Percentiles rank a stretch among this genome's conserved stretches.
phyloP scores from a whole-genome alignment of 176 grass and related monocot species.

The Carex pumila region DNA sequence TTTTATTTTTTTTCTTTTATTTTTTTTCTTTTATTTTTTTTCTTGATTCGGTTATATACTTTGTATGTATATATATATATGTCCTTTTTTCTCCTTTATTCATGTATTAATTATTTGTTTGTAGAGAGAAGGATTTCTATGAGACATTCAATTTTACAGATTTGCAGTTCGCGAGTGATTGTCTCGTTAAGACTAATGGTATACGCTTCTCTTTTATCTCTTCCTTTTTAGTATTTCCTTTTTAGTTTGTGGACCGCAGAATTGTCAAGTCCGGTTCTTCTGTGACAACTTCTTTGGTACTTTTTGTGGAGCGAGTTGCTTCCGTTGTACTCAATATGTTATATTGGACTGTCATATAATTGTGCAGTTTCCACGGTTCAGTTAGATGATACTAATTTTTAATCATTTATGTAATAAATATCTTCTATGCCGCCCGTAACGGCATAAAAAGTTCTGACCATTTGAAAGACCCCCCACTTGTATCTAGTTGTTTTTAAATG shows the following conservation, averaged over 20 bases:
- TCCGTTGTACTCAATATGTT: not conserved
- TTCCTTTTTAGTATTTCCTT: not conserved
- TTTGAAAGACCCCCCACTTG: not conserved
- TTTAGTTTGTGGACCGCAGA: not conserved
- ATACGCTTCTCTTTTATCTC: not conserved
- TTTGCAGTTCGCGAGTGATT: constrained; percentile 30
- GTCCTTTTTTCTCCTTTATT: not conserved
- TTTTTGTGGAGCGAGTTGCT: not conserved
- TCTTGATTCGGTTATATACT: not conserved
- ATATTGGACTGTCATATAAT: not conserved
- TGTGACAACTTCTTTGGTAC: not conserved
- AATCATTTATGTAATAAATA: not conserved
- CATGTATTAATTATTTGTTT: not conserved
- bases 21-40: not conserved
- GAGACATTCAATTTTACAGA: constrained; percentile 43
- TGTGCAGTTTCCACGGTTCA: not conserved
- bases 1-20: no score
- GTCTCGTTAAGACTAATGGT: constrained; percentile 40
- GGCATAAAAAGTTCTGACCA: not conserved
- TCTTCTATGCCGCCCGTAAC: not conserved
- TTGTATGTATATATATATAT: not conserved
- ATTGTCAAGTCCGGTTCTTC: not conserved
- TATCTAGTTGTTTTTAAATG: not conserved
- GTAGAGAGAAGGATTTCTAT: constrained; percentile 46
- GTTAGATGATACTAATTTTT: not conserved